phyloP scores from a whole-genome alignment of 805 yeast species.

The Jamesozyma rosinii region DNA sequence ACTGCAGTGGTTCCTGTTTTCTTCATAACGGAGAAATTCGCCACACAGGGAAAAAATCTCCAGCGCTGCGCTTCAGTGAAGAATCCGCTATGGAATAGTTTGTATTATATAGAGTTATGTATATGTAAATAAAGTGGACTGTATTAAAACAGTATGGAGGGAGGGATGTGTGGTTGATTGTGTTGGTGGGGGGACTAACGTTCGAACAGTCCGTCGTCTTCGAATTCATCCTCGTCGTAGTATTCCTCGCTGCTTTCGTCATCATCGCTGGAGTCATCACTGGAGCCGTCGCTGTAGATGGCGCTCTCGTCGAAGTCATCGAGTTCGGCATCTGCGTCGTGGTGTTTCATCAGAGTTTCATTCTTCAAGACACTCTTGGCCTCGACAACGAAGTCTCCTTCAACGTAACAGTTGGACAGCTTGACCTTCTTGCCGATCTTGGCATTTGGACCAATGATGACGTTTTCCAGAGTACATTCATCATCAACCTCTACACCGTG shows the following conservation, averaged over 20 bases:
- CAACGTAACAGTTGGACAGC: slow-evolving; percentile 76
- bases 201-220: slow-evolving; percentile 59
- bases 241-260: slow-evolving; percentile 32
- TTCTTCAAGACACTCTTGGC: slow-evolving; percentile 46
- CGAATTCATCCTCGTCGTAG: slow-evolving; percentile 38
- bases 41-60: no score
- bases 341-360: slow-evolving; percentile 39
- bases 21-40: no score
- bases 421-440: slow-evolving; percentile 54
- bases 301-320: slow-evolving; percentile 3
- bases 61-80: no score
- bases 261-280: slow-evolving; percentile 22
- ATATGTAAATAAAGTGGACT: no score
- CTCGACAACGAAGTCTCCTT: slow-evolving; percentile 63
- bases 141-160: no score
- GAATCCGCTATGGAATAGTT: no score
- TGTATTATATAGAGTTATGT: no score
- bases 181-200: slow-evolving; percentile 14
- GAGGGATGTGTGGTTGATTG: no score
- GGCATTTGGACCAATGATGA: slow-evolving; percentile 68
- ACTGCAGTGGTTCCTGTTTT: no score
- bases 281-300: slow-evolving; percentile 22
- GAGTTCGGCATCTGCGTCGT: slow-evolving; percentile 18
- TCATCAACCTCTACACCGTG: slow-evolving; percentile 68
- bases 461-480: slow-evolving; percentile 69